Percentiles rank a stretch among this genome's conserved stretches.
Evolutionary conservation across 129 eudicot species (phyloP).

Genomic region (Tagetes patula): DNA sequence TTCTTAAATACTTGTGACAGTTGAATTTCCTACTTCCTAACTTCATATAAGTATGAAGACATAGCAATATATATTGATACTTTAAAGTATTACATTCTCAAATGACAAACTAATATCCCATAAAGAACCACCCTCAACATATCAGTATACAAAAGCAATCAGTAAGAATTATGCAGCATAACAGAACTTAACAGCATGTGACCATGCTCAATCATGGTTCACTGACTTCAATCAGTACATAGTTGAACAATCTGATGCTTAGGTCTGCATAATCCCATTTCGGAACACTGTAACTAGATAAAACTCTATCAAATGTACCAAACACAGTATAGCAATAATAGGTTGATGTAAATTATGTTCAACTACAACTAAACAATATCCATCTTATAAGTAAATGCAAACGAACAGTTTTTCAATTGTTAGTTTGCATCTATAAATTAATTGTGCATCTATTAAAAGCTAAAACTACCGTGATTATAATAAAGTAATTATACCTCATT

Average conservation of each 20-base stretch:
- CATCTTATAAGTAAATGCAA: neutral
- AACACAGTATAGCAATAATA: neutral
- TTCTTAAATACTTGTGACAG: neutral
- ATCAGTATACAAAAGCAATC: neutral
- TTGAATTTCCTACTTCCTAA: neutral
- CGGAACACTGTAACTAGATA: constrained; percentile 8
- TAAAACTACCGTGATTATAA: neutral
- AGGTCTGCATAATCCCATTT: constrained; percentile 4
- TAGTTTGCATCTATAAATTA: no score
- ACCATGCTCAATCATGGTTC: neutral
- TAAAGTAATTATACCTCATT: constrained; percentile 48
- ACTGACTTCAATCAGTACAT: neutral
- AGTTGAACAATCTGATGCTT: neutral
- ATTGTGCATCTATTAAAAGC: no score
- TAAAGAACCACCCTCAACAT: constrained; percentile 15
- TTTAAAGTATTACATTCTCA: neutral
- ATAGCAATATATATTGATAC: neutral
- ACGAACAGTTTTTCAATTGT: neutral
- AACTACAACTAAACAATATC: neutral
- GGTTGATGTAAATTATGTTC: constrained; percentile 1
- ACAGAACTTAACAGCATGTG: constrained; percentile 13
- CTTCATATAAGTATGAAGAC: neutral
- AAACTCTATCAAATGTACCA: constrained; percentile 6
- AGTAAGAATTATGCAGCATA: neutral
- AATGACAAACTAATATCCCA: constrained; percentile 4